phyloP scores from a whole-genome alignment of 257 asterid genomes.

The Rhazya stricta region DNA sequence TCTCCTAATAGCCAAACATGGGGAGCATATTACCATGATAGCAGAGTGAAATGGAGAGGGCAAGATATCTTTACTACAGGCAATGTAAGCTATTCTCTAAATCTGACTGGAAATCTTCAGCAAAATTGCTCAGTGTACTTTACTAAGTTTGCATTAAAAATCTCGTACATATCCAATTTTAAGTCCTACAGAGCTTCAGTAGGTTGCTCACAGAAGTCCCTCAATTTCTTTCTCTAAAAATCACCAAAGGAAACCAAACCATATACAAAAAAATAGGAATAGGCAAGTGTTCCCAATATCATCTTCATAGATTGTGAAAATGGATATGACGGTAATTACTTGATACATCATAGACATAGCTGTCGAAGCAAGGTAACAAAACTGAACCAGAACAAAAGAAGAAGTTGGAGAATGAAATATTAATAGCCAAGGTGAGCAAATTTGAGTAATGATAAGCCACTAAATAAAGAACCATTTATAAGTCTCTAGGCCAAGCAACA shows the following conservation, averaged over 20 bases:
- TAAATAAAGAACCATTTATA: neutral
- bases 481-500: neutral
- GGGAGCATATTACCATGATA: neutral
- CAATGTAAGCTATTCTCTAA: neutral
- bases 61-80: neutral
- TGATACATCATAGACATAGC: neutral
- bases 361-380: neutral
- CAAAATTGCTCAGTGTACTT: neutral
- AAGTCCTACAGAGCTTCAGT: neutral
- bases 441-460: constrained; percentile 1
- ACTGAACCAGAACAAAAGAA: neutral
- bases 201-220: neutral
- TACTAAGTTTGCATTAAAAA: neutral
- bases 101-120: neutral
- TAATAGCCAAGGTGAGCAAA: neutral
- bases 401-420: neutral
- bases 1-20: neutral
- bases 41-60: neutral
- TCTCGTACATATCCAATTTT: neutral
- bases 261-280: neutral
- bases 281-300: neutral
- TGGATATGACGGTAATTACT: neutral
- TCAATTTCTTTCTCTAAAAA: neutral
- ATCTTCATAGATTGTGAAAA: neutral
- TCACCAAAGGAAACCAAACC: neutral